Percentiles rank a stretch among this genome's conserved stretches.
Conservation (phyloP, 169 alveolate genomes). For the Plasmodium knowlesi region DNA sequence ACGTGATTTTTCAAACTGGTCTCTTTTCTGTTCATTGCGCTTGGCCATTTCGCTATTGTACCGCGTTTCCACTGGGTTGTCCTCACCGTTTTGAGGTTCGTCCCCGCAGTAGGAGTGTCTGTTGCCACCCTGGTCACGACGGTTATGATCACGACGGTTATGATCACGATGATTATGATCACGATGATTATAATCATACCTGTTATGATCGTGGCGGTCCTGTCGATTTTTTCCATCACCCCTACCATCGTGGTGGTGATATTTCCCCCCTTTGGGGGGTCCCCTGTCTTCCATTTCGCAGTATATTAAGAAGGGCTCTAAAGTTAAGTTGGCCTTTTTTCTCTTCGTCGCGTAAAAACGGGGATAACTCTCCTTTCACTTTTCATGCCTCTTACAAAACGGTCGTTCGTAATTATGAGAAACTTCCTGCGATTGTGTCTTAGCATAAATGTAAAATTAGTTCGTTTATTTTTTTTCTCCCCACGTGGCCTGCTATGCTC, state of each 20-base stretch:
- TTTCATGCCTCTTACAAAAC: neutral
- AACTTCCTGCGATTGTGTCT: neutral
- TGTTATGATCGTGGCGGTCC: too few relatives aligned
- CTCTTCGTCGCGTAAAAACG: neutral
- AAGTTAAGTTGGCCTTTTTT: neutral
- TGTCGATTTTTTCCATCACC: neutral
- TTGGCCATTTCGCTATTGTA: neutral
- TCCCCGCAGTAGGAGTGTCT: neutral
- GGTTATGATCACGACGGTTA: neutral
- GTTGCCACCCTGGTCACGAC: neutral
- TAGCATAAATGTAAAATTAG: neutral
- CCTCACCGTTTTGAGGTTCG: neutral
- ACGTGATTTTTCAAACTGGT: neutral
- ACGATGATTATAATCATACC: neutral
- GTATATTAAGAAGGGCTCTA: neutral
- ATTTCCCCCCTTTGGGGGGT: neutral
- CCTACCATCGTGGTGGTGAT: neutral
- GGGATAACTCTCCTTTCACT: neutral
- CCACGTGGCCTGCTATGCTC: neutral
- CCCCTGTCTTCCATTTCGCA: neutral
- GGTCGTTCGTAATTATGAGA: neutral
- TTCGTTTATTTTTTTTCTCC: neutral
- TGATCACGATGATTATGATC: neutral
- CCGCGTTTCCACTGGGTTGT: neutral
- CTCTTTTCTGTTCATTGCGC: conserved; percentile 20